phyloP scores from a whole-genome alignment of 2,329 filamentous ascomycete genomes.

The Knoxdaviesia proteae region DNA sequence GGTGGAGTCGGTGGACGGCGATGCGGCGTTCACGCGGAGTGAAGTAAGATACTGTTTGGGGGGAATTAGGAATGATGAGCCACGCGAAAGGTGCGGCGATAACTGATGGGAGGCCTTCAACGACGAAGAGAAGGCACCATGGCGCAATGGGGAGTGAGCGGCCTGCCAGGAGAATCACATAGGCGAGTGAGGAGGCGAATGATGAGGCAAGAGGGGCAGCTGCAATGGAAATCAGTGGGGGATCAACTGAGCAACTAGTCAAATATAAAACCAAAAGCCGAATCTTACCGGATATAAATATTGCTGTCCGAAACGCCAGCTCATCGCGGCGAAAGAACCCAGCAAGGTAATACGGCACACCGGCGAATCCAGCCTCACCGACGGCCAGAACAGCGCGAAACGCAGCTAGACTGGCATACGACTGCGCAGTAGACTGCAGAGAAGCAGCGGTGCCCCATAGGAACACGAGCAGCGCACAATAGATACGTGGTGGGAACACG shows the following conservation, averaged over 20 bases:
- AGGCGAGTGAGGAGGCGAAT: slow-evolving; percentile 63
- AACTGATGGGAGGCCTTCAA: slow-evolving; percentile 72
- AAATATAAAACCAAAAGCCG: slow-evolving; percentile 1
- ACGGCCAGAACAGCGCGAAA: slow-evolving; percentile 37
- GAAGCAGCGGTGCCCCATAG: slow-evolving; percentile 66
- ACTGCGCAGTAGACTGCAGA: slow-evolving; percentile 45
- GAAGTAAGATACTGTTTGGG: slow-evolving; percentile 42
- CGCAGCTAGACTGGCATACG: slow-evolving; percentile 36
- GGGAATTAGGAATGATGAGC: slow-evolving; percentile 56
- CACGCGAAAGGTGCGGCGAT: slow-evolving; percentile 55
- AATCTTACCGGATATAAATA: slow-evolving; percentile 52
- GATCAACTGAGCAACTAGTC: neutral
- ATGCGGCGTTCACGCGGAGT: slow-evolving; percentile 44
- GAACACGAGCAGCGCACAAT: slow-evolving; percentile 40
- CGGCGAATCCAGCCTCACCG: slow-evolving; percentile 44
- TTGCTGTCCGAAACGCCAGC: slow-evolving; percentile 63
- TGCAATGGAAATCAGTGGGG: slow-evolving; percentile 35
- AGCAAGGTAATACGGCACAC: slow-evolving; percentile 41
- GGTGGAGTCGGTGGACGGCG: slow-evolving; percentile 44
- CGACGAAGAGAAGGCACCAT: slow-evolving; percentile 68
- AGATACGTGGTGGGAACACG: slow-evolving; percentile 37
- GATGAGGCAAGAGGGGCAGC: slow-evolving; percentile 66
- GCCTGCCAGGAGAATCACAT: slow-evolving; percentile 53
- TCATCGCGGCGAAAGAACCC: slow-evolving; percentile 49
- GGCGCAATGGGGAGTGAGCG: slow-evolving; percentile 47